A percentile compares a stretch with the other conserved stretches of the same genome.
Evolutionary conservation across 176 grass and related monocot species (phyloP).

Genomic region (Poa pratensis): DNA sequence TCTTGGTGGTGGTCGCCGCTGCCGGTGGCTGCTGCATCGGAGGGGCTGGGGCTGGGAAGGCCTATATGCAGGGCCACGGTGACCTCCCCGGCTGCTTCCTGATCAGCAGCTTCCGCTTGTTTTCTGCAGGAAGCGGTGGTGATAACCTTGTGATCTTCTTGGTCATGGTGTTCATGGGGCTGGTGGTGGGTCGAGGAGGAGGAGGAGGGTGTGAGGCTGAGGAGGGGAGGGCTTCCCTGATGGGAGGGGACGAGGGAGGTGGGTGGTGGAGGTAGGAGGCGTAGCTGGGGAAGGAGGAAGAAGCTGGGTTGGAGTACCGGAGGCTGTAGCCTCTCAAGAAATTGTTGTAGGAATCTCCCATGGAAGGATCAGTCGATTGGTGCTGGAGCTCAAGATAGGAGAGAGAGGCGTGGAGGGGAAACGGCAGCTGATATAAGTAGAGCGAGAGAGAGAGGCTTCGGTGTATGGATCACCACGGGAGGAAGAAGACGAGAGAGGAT

Average conservation of each 20-base stretch:
- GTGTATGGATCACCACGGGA: slow-evolving; percentile 39
- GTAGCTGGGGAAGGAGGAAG: slow-evolving; percentile 32
- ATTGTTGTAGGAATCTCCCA: slow-evolving; percentile 63
- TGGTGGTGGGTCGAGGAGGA: background rate
- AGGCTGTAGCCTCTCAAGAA: slow-evolving; percentile 56
- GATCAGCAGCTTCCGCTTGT: slow-evolving; percentile 17
- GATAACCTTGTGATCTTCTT: slow-evolving; percentile 31
- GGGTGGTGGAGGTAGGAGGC: slow-evolving; percentile 47
- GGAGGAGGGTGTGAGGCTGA: slow-evolving; percentile 59
- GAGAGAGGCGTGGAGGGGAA: slow-evolving; percentile 40
- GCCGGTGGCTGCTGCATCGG: slow-evolving; percentile 5
- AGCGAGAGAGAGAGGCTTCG: slow-evolving; percentile 42
- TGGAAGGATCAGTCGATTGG: slow-evolving; percentile 40
- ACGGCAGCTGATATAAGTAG: slow-evolving; percentile 53
- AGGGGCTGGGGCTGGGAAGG: slow-evolving; percentile 59
- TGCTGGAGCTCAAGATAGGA: slow-evolving; percentile 41
- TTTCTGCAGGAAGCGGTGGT: slow-evolving; percentile 7
- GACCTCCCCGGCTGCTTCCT: slow-evolving; percentile 51
- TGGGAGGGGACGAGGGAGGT: slow-evolving; percentile 64
- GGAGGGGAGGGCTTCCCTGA: slow-evolving; percentile 72
- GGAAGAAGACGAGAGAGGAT: slow-evolving; percentile 25
- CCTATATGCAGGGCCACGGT: slow-evolving; percentile 81
- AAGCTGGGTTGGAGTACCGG: slow-evolving; percentile 37
- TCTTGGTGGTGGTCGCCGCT: background rate
- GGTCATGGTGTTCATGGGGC: background rate